phyloP scores from a whole-genome alignment of 305 asterid genomes.

The Lippia alba region DNA sequence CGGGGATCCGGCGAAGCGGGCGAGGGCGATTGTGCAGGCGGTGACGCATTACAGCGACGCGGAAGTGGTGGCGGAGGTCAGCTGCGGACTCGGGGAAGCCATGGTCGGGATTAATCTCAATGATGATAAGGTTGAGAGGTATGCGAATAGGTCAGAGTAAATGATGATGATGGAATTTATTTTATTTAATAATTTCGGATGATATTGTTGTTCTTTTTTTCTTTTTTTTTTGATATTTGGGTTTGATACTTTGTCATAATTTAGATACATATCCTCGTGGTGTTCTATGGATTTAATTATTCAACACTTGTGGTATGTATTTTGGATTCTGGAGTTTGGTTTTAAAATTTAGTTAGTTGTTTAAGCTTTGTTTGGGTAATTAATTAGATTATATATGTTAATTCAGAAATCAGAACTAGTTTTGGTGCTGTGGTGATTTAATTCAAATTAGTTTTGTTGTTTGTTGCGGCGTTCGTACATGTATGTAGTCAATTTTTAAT shows the following conservation, averaged over 20 bases:
- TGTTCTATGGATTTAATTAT: not conserved
- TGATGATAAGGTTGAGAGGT: slow-evolving; percentile 91
- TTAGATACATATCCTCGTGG: slow-evolving; percentile 16
- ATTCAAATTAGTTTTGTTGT: too few species aligned
- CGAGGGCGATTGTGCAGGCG: slow-evolving; percentile 96
- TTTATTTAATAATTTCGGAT: slow-evolving; percentile 24
- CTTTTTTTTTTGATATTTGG: not conserved
- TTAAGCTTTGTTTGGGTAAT: too few species aligned
- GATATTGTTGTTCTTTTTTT: slow-evolving; percentile 11
- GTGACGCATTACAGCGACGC: slow-evolving; percentile 97
- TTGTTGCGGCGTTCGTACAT: too few species aligned
- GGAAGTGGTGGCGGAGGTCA: slow-evolving; percentile 77
- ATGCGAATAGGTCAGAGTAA: slow-evolving; percentile 84
- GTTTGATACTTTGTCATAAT: slow-evolving; percentile 3
- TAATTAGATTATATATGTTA: too few species aligned
- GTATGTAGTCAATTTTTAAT: too few species aligned
- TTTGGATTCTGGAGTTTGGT: too few species aligned
- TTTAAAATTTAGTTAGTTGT: too few species aligned
- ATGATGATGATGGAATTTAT: slow-evolving; percentile 40
- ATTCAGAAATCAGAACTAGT: too few species aligned
- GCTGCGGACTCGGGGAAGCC: slow-evolving; percentile 95
- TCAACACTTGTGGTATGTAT: too few species aligned
- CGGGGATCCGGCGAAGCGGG: slow-evolving; percentile 89
- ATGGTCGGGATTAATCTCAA: slow-evolving; percentile 94
- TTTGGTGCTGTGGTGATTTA: too few species aligned